Evolutionary conservation across 768 basidiomycete genomes (phyloP).

Genomic region (Boletus vinaceobasis): DNA sequence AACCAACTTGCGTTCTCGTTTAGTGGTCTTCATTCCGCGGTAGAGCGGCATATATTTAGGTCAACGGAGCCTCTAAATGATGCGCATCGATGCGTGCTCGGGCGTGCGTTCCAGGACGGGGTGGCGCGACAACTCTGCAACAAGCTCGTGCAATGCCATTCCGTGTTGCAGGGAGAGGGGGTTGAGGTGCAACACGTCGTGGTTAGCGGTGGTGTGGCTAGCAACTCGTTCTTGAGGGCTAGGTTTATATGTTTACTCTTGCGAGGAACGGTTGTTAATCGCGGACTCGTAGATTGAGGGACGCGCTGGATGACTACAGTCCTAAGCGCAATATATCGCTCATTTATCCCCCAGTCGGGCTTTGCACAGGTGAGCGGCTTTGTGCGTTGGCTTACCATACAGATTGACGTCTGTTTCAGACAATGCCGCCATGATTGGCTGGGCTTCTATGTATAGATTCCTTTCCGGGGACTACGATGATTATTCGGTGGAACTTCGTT

Average conservation of each 20-base stretch:
- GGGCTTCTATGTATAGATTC: slow-evolving; percentile 85
- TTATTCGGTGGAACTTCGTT: slow-evolving; percentile 55
- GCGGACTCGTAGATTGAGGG: slow-evolving; percentile 29
- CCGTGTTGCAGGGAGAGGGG: slow-evolving; percentile 44
- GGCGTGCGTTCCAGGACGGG: slow-evolving; percentile 68
- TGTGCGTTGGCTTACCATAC: background rate
- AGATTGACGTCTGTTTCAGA: slow-evolving; percentile 44
- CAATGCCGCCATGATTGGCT: slow-evolving; percentile 96
- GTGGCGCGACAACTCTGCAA: slow-evolving; percentile 71
- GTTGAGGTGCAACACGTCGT: slow-evolving; percentile 59
- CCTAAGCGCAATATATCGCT: slow-evolving; percentile 40
- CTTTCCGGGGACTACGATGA: slow-evolving; percentile 56
- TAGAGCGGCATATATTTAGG: slow-evolving; percentile 54
- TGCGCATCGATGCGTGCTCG: slow-evolving; percentile 43
- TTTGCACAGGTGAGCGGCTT: slow-evolving; percentile 71
- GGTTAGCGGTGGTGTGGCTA: slow-evolving; percentile 91
- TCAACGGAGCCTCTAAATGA: slow-evolving; percentile 31
- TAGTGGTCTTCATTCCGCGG: slow-evolving; percentile 67
- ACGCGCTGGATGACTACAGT: slow-evolving; percentile 25
- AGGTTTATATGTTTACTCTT: slow-evolving; percentile 42
- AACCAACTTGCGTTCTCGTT: slow-evolving; percentile 73
- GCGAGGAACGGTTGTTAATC: background rate
- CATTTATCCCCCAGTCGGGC: slow-evolving; percentile 68
- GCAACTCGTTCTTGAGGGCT: slow-evolving; percentile 66
- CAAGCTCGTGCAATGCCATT: slow-evolving; percentile 48